These are phyloP conservation scores for Fusarium annulatum DNA, from an alignment of 2,329 filamentous ascomycete species.

Conservation along the genomic window DNA sequence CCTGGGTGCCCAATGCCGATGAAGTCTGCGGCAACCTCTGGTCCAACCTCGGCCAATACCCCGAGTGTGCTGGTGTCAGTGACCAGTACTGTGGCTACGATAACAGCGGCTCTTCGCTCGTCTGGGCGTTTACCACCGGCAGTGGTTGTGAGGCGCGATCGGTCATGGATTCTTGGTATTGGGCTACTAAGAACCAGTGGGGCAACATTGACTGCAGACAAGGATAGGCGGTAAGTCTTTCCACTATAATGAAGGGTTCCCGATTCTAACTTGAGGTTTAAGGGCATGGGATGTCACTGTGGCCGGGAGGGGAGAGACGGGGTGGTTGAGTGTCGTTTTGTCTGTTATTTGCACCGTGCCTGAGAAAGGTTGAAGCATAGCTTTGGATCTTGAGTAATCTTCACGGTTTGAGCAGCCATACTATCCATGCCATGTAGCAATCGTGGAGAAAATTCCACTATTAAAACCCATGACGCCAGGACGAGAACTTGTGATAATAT, in stretches of 20 bases:
- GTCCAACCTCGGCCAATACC: background rate
- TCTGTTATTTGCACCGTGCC: no score
- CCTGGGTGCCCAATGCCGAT: background rate
- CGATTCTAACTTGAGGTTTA: accelerated
- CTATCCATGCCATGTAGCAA: no score
- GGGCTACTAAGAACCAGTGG: background rate
- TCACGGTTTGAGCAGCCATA: no score
- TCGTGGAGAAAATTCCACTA: no score
- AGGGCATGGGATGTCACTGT: background rate
- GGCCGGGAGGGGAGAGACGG: accelerated
- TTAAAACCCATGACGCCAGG: no score
- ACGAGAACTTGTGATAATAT: no score
- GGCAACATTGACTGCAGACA: background rate
- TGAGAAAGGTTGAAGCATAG: no score
- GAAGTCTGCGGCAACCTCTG: background rate
- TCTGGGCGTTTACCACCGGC: background rate
- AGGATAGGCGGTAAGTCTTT: background rate
- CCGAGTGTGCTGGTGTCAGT: background rate
- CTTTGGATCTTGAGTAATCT: no score
- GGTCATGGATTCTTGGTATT: background rate
- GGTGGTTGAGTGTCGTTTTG: no score
- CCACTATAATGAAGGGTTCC: accelerated
- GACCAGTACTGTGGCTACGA: background rate
- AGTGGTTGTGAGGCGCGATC: background rate
- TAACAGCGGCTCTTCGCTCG: background rate